Base-by-base conservation (phyloP, 352 stramenopile species). In the Phytophthora nicotianae region DNA sequence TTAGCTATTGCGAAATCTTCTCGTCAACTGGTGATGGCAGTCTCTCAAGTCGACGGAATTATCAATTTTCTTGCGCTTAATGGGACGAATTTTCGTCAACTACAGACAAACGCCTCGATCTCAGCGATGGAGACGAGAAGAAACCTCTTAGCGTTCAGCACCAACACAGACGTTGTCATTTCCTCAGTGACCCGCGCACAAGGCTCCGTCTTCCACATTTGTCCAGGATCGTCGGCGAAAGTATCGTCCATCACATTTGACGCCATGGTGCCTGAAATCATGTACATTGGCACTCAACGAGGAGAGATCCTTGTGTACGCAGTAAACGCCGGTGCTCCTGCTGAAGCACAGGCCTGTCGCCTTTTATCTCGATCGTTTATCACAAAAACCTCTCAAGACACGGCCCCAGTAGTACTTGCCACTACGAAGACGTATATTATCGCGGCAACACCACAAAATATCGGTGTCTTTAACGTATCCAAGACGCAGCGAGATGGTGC, bases 201-300 rank as follows among this genome's bases (percentile, higher is more conserved):
- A 45, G 62, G 70, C 0, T 42, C 55, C 1, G 58, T 72, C 0
- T 75, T 70, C n/a, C 50, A 84, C 6, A 14, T 62, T 10, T 89
- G 79, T 26, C 26, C 59, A n/a, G 79, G 77, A 13, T 83, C 77
- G 4, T 65, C 64, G 5, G 75, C 73, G 0, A 9, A 35, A 14
- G 62, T 70, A 0, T 51, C 66, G 0, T 88, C 79, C 0, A 76
- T 90, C 29, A 61, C 64, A 2, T 88, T 89, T 32, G 81, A 89
- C 35, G 33, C 60, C 0, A 32, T 62, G 7, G 55, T 78, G 5
- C 50, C 51, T 0, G 75, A 86, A 1, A 46, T 89, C n/a, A 24
- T 90, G 16, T 90, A 83, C 38, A 57, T 50, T 13, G 79, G 79
- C 0, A 89, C 81, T 0, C 33, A 61, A 0, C 32, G 61, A n/a